Evolutionary conservation across 257 asterid genomes (phyloP).

Genomic region (Scutellaria barbata): DNA sequence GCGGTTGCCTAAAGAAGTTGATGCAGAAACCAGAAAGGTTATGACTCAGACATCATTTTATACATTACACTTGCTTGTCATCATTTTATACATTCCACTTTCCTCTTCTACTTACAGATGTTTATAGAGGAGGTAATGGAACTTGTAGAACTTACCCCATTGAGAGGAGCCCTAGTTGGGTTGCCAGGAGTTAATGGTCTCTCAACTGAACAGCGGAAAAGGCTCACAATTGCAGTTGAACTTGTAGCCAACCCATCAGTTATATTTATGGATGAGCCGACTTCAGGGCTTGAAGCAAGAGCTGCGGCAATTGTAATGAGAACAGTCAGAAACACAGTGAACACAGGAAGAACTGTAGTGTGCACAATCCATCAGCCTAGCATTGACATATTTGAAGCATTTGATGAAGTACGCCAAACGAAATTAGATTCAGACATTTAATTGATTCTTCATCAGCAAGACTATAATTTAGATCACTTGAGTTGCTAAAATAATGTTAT

Average conservation of each 20-base stretch:
- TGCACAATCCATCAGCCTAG: slow-evolving; percentile 78
- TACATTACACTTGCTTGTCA: background rate
- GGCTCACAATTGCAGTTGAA: slow-evolving; percentile 72
- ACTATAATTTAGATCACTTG: background rate
- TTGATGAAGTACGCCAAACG: slow-evolving; percentile 50
- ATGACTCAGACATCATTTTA: background rate
- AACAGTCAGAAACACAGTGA: slow-evolving; percentile 60
- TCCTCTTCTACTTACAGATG: slow-evolving; percentile 40
- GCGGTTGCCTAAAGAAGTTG: slow-evolving; percentile 51
- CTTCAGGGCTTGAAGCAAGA: slow-evolving; percentile 65
- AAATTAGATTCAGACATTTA: background rate
- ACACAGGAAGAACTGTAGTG: slow-evolving; percentile 68
- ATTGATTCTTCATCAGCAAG: background rate
- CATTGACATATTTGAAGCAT: slow-evolving; percentile 70
- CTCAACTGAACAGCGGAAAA: slow-evolving; percentile 63
- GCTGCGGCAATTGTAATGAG: slow-evolving; percentile 75
- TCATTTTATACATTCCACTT: background rate
- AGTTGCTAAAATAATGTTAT: slow-evolving; percentile 22
- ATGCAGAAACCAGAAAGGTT: slow-evolving; percentile 53
- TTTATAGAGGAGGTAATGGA: slow-evolving; percentile 66
- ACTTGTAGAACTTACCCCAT: slow-evolving; percentile 58
- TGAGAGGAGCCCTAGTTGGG: slow-evolving; percentile 55
- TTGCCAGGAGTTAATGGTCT: slow-evolving; percentile 58
- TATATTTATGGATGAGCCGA: slow-evolving; percentile 70
- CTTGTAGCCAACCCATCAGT: slow-evolving; percentile 67